A percentile compares a stretch with the other conserved stretches of the same genome.
Conservation (phyloP, 176 grass and related monocot genomes). For the Microstegium vimineum region DNA sequence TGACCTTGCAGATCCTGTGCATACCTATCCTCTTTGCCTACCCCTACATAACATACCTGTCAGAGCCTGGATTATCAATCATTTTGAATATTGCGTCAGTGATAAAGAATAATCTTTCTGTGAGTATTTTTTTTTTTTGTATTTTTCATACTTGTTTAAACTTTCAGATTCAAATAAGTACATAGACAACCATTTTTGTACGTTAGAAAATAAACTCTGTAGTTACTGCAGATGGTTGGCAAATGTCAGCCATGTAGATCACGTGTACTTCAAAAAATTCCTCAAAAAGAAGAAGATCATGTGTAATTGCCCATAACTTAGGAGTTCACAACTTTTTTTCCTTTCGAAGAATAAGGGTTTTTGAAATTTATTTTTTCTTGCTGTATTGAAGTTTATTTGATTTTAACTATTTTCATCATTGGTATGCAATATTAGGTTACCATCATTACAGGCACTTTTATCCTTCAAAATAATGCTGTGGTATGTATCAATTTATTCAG, state of each 20-base stretch:
- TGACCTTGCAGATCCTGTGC: constrained; percentile 34
- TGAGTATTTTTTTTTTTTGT: constrained; percentile 30
- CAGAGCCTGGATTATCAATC: constrained; percentile 42
- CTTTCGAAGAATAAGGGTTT: neutral
- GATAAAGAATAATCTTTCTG: constrained; percentile 46
- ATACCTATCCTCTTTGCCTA: constrained; percentile 67
- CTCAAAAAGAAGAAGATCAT: too few relatives aligned
- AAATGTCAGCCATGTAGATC: neutral
- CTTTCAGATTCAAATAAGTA: neutral
- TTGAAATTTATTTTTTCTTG: too few relatives aligned
- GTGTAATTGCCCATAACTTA: neutral
- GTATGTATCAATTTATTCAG: too few relatives aligned
- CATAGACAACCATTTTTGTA: neutral
- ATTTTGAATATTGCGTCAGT: constrained; percentile 48
- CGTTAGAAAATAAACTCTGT: neutral
- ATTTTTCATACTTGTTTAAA: neutral
- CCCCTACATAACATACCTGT: constrained; percentile 60
- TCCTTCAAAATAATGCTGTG: too few relatives aligned
- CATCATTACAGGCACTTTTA: too few relatives aligned
- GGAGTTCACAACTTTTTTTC: neutral
- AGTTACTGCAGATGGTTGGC: neutral
- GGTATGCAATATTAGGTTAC: too few relatives aligned
- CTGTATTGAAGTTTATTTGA: too few relatives aligned
- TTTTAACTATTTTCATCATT: neutral
- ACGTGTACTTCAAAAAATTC: neutral